Percentiles rank a stretch among this genome's conserved stretches.
These are phyloP conservation scores for Didymella exigua DNA, from an alignment of 2,329 filamentous ascomycete species.

Conservation along the genomic window DNA sequence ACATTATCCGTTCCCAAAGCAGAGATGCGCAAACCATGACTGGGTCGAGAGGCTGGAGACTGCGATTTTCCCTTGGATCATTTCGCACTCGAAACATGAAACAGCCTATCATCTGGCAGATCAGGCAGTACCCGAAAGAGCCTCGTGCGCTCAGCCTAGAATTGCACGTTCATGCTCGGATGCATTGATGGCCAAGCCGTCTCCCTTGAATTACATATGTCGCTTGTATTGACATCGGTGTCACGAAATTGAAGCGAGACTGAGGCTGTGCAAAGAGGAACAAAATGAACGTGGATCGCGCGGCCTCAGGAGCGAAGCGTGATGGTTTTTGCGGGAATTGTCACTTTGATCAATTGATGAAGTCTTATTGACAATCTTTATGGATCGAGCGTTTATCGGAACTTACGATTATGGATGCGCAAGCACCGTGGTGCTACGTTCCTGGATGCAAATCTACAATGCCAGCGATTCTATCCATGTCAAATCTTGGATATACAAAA, in stretches of 20 bases:
- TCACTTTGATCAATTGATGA: not conserved
- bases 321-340: not conserved
- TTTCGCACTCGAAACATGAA: slow-evolving; percentile 11
- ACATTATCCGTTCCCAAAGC: slow-evolving; percentile 4
- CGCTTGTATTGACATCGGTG: slow-evolving; percentile 7
- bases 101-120: slow-evolving; percentile 18
- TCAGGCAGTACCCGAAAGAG: slow-evolving; percentile 22
- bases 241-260: not conserved
- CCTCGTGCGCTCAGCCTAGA: slow-evolving; percentile 10
- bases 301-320: not conserved
- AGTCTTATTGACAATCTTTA: not conserved
- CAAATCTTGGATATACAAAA: slow-evolving; percentile 12
- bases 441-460: slow-evolving; percentile 6
- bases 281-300: not conserved
- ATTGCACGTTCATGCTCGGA: slow-evolving; percentile 18
- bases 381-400: slow-evolving; percentile 5
- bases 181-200: slow-evolving; percentile 16
- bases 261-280: slow-evolving; percentile 12
- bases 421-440: slow-evolving; percentile 10
- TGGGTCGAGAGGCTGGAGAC: slow-evolving; percentile 1
- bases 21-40: slow-evolving; percentile 7
- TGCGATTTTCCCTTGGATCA: slow-evolving; percentile 1
- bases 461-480: slow-evolving; percentile 5
- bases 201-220: slow-evolving; percentile 16
- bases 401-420: slow-evolving; percentile 14